Evolutionary conservation across 257 asterid genomes (phyloP).

Genomic region (Schizonepeta tenuifolia): DNA sequence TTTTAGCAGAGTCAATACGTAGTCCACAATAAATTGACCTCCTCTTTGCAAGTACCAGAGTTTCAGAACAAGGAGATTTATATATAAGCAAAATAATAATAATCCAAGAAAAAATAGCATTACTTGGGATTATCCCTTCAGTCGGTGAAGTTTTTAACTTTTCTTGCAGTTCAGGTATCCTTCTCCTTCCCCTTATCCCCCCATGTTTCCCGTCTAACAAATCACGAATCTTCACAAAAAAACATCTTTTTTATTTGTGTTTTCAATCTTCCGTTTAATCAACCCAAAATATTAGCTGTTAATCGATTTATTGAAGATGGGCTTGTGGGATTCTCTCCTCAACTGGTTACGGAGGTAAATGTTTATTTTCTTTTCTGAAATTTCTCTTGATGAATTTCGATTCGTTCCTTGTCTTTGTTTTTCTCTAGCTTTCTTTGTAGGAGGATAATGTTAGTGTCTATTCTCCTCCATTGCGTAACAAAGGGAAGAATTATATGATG

Average conservation of each 20-base stretch:
- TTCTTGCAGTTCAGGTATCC: conserved; percentile 14
- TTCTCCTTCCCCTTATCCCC: conserved; percentile 25
- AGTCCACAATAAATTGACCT: too few species aligned
- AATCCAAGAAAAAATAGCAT: neutral
- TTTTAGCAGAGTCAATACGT: too few species aligned
- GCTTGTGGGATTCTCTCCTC: conserved; percentile 79
- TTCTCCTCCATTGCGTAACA: neutral
- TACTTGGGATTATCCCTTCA: conserved; percentile 19
- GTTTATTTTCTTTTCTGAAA: neutral
- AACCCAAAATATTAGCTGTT: conserved; percentile 5
- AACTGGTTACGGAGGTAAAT: conserved; percentile 84
- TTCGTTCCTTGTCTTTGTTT: neutral
- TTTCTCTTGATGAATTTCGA: neutral
- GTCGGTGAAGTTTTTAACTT: conserved; percentile 39
- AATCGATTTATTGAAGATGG: conserved; percentile 49
- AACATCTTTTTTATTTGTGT: neutral
- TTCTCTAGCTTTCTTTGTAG: neutral
- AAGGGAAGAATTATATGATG: neutral
- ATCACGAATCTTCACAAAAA: conserved; percentile 26
- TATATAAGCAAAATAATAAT: neutral
- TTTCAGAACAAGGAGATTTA: neutral
- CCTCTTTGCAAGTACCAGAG: neutral
- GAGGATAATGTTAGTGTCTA: neutral
- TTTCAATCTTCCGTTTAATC: conserved; percentile 1
- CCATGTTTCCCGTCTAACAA: conserved; percentile 26